These are phyloP conservation scores for Solanum gandarillasii DNA, from an alignment of 257 asterid species.

Conservation along the genomic window DNA sequence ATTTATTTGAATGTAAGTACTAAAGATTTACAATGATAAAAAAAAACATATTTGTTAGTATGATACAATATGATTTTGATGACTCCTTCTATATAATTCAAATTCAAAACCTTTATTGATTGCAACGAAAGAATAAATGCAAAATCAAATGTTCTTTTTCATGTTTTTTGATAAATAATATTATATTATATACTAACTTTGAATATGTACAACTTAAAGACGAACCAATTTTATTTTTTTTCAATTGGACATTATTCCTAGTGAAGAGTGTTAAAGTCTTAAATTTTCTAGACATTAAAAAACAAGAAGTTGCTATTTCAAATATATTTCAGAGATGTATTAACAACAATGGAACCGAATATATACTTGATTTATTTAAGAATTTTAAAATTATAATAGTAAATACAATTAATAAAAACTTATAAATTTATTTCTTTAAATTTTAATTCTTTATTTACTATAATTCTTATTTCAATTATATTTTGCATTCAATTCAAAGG, in stretches of 20 bases:
- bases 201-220: not conserved
- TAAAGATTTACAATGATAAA: not conserved
- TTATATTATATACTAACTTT: too few relatives aligned
- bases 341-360: too few relatives aligned
- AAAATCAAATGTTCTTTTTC: not conserved
- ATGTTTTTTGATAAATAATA: too few relatives aligned
- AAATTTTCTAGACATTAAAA: not conserved
- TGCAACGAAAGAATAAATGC: not conserved
- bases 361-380: too few relatives aligned
- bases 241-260: not conserved
- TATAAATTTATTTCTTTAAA: too few relatives aligned
- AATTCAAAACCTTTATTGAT: not conserved
- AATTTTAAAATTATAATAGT: too few relatives aligned
- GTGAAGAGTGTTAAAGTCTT: not conserved
- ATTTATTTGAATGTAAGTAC: not conserved
- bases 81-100: not conserved
- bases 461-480: too few relatives aligned
- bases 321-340: too few relatives aligned
- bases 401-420: too few relatives aligned
- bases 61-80: not conserved
- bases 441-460: too few relatives aligned
- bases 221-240: too few relatives aligned
- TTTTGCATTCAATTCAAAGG: rapidly evolving
- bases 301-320: too few relatives aligned
- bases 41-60: not conserved